phyloP scores from a whole-genome alignment of 768 basidiomycete genomes.

The Hygrophorus pudorinus region DNA sequence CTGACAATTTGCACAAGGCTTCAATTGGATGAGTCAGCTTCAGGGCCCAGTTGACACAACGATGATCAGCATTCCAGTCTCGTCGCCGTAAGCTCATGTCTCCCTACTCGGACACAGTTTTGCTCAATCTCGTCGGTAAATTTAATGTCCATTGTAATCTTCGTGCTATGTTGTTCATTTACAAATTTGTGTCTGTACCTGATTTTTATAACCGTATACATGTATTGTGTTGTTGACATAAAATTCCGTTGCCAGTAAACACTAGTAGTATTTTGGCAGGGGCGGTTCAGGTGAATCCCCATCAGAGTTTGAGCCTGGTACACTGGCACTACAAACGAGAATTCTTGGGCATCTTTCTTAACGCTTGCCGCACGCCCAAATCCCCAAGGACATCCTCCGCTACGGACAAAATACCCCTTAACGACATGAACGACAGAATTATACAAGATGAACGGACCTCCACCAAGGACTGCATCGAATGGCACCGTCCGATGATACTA shows the following conservation, averaged over 20 bases:
- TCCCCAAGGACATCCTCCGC: slow-evolving; percentile 78
- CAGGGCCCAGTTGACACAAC: no score
- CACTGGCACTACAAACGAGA: slow-evolving; percentile 48
- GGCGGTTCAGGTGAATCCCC: no score
- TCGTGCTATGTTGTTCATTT: not conserved
- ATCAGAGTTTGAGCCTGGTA: no score
- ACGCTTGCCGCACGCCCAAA: slow-evolving; percentile 73
- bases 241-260: no score
- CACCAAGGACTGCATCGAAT: slow-evolving; percentile 40
- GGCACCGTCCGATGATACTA: slow-evolving; percentile 58
- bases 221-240: no score
- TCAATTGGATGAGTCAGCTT: no score
- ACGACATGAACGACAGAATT: not conserved
- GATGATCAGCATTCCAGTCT: not conserved
- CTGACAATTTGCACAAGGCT: no score
- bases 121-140: no score
- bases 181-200: slow-evolving; percentile 7
- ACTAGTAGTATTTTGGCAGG: no score
- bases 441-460: not conserved
- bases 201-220: no score
- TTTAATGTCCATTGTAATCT: no score
- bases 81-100: not conserved
- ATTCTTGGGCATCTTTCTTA: slow-evolving; percentile 67
- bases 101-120: no score
- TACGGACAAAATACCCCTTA: slow-evolving; percentile 12